Evolutionary conservation across 2,329 filamentous ascomycete species (phyloP).

Genomic region (Phialocephala sp.): DNA sequence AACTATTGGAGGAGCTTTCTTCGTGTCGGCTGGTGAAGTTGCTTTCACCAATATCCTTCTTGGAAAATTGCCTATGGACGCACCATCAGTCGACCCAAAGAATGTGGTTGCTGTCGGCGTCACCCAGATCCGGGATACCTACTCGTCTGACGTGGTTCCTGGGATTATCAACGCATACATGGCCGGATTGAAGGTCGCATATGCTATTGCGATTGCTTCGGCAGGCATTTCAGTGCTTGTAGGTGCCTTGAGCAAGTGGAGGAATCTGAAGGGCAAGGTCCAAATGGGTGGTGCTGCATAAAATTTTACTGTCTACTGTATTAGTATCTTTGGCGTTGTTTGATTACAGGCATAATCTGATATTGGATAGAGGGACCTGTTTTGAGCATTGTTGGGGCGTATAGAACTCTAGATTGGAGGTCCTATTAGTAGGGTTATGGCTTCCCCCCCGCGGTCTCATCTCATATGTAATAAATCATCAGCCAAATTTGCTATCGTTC

Average conservation of each 20-base stretch:
- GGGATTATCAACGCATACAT: conserved; percentile 67
- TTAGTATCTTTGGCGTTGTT: not conserved
- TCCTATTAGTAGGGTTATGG: not conserved
- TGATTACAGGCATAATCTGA: not conserved
- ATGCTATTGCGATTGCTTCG: conserved; percentile 61
- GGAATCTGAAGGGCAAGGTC: conserved; percentile 40
- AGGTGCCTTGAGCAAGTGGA: conserved; percentile 47
- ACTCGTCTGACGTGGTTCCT: conserved; percentile 54
- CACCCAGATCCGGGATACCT: conserved; percentile 60
- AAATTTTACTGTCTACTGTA: conserved; percentile 1
- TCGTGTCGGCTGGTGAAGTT: conserved; percentile 55
- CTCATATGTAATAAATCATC: conserved; percentile 1
- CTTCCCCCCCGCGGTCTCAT: not conserved
- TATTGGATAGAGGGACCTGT: no score
- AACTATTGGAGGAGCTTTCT: conserved; percentile 56
- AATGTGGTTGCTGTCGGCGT: conserved; percentile 52
- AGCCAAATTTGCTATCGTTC: not conserved
- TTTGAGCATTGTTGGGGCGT: not conserved
- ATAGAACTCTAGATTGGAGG: not conserved
- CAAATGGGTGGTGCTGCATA: conserved; percentile 35
- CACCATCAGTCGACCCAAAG: conserved; percentile 46
- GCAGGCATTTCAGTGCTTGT: conserved; percentile 49
- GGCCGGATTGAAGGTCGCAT: conserved; percentile 65
- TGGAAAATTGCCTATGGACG: conserved; percentile 42
- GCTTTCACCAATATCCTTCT: conserved; percentile 54